A percentile compares a stretch with the other conserved stretches of the same genome.
Evolutionary conservation across 164 flowering plant species (phyloP).

Genomic region (Cinnamomum micranthum): DNA sequence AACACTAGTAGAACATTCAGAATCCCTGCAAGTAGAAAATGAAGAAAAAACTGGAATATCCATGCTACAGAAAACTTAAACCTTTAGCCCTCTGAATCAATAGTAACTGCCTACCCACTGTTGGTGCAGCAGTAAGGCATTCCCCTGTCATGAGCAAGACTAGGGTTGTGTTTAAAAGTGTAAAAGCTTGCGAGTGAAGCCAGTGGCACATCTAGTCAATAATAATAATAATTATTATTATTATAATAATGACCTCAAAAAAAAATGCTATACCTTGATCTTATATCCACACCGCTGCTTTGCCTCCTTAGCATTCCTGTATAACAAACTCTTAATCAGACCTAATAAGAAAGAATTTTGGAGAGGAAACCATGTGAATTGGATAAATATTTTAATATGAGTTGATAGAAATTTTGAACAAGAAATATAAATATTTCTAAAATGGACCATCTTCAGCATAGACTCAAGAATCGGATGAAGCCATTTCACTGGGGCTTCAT

Average conservation of each 20-base stretch:
- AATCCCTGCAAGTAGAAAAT: slow-evolving; percentile 32
- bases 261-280: slow-evolving; percentile 44
- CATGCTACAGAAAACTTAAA: not conserved
- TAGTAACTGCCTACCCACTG: too few species aligned
- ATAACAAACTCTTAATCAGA: slow-evolving; percentile 10
- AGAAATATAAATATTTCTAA: not conserved
- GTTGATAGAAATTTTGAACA: not conserved
- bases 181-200: not conserved
- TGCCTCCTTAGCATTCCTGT: slow-evolving; percentile 75
- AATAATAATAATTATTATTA: too few species aligned
- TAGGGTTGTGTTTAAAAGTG: too few species aligned
- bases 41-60: not conserved
- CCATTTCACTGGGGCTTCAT: not conserved
- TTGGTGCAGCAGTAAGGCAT: too few species aligned
- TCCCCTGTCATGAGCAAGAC: too few species aligned
- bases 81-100: too few species aligned
- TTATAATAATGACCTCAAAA: not conserved
- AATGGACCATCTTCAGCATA: not conserved
- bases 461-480: not conserved
- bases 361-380: too few species aligned
- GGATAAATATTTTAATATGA: too few species aligned
- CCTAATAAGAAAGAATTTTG: not conserved
- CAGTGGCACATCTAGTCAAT: not conserved
- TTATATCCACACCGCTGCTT: slow-evolving; percentile 64
- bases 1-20: slow-evolving; percentile 37